Base-by-base conservation (phyloP, 768 basidiomycete genomes). In the Suillus americanus region DNA sequence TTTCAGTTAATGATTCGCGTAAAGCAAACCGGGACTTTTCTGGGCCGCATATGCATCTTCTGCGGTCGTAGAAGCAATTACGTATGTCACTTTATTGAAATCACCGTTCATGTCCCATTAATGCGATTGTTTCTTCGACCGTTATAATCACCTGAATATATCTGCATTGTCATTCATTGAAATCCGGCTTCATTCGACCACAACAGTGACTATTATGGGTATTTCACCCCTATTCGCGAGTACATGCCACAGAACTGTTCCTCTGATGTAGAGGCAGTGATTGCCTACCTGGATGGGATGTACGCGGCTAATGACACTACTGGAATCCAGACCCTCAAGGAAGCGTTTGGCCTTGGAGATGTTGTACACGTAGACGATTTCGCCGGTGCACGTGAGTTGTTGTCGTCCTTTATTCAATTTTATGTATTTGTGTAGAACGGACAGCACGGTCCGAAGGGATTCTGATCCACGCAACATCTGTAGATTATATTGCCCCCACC, bases 201-300 rank as follows among this genome's bases (percentile, higher is more conserved):
- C 25, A 48, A 18, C 30, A 73, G 72, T 18, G 63, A 74, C 23
- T 71, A 66, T 54, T 68, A 69, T 33, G 79, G 79, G 65, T 92
- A 91, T 69, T 91, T 89, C 72, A 89, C 90, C 64, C 89, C 89
- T 16, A 83, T 89, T 67, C 84, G 85, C 14, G 79, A 84, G 68
- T 77, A 84, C 69, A 91, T 90, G 88, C 87, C 89, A 2, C 67
- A 68, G 66, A 92, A 92, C 74, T 92, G 91, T 75, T 90, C 89
- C 13, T 83, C 88, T 0, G 91, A 92, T 69, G 82, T 91, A 35
- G 77, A 89, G 72, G 83, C 82, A 5, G 89, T 88, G 16, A 82
- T 91, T 62, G 69, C 81, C 5, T 81, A 89, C 68, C 75, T 91
- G 41, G 90, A 91, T 70, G 61, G 79, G 61, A 83, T 86, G 6